Conservation (phyloP, 2,329 filamentous ascomycete genomes). For the Calonectria hongkongensis region DNA sequence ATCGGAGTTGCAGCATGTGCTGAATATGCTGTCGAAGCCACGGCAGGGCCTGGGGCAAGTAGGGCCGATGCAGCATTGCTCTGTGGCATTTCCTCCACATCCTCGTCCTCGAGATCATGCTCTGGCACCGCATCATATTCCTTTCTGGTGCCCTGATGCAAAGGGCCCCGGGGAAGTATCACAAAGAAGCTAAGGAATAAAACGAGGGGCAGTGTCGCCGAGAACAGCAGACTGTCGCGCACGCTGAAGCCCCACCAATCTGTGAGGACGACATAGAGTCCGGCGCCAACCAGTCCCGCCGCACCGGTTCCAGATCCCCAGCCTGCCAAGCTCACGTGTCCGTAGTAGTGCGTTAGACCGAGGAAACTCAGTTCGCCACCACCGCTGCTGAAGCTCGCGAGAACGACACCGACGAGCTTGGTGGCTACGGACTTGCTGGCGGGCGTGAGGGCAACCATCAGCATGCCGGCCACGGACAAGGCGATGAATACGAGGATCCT, state of each 20-base stretch:
- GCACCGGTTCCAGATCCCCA: slow-evolving; percentile 96
- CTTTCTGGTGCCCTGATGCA: slow-evolving; percentile 69
- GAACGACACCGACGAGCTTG: slow-evolving; percentile 88
- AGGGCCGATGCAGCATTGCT: slow-evolving; percentile 69
- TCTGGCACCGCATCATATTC: slow-evolving; percentile 74
- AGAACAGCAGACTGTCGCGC: slow-evolving; percentile 82
- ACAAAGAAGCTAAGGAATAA: slow-evolving; percentile 93
- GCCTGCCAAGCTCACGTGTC: slow-evolving; percentile 87
- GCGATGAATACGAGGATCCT: slow-evolving; percentile 85
- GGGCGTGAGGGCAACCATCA: slow-evolving; percentile 89
- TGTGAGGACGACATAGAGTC: slow-evolving; percentile 90
- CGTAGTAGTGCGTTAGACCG: slow-evolving; percentile 94
- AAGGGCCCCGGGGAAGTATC: slow-evolving; percentile 81
- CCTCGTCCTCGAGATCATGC: slow-evolving; percentile 62
- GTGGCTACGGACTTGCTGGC: slow-evolving; percentile 77
- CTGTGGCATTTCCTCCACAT: slow-evolving; percentile 60
- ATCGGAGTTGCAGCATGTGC: slow-evolving; percentile 53
- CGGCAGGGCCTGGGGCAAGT: slow-evolving; percentile 65
- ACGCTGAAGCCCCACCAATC: slow-evolving; percentile 86
- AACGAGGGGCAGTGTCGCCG: slow-evolving; percentile 85
- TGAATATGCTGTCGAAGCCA: slow-evolving; percentile 64
- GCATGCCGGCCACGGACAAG: slow-evolving; percentile 89
- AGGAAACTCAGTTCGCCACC: slow-evolving; percentile 94
- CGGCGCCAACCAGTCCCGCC: slow-evolving; percentile 90
- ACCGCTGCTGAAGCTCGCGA: slow-evolving; percentile 90